Evolutionary conservation across 352 stramenopile genomes (phyloP).

Genomic region (Globisporangium splendens): DNA sequence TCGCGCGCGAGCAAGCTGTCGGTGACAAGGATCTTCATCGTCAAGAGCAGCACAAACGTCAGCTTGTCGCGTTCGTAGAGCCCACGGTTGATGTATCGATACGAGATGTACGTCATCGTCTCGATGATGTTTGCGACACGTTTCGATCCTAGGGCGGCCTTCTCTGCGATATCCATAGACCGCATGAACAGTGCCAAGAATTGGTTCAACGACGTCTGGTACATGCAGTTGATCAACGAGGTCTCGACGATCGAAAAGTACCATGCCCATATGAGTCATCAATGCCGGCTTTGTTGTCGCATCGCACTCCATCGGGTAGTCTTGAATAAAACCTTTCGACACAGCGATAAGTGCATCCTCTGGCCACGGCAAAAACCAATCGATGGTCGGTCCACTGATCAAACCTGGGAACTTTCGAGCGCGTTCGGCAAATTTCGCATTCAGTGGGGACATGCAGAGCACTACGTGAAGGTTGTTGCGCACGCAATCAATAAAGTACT

Average conservation of each 20-base stretch:
- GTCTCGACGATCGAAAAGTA: constrained; percentile 99
- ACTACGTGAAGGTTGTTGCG: constrained; percentile 98
- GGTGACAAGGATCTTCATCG: constrained; percentile 98
- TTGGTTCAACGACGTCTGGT: constrained; percentile 98
- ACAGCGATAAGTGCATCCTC: constrained; percentile 97
- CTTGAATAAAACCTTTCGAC: constrained; percentile 95
- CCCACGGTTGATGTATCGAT: constrained; percentile 98
- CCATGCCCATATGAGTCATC: constrained; percentile 98
- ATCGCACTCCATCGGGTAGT: constrained; percentile 95
- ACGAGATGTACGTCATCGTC: constrained; percentile 98
- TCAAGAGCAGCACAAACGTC: constrained; percentile 96
- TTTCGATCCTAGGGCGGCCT: constrained; percentile 96
- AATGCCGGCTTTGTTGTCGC: constrained; percentile 81
- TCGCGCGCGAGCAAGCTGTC: constrained; percentile 90
- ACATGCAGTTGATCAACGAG: constrained; percentile 98
- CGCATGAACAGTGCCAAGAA: constrained; percentile 98
- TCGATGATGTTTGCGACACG: constrained; percentile 99
- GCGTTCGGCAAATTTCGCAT: constrained; percentile 95
- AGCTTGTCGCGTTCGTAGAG: constrained; percentile 98
- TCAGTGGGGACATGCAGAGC: constrained; percentile 99
- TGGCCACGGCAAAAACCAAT: constrained; percentile 99
- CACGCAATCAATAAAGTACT: constrained; percentile 98
- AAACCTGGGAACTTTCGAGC: constrained; percentile 97
- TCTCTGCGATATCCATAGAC: constrained; percentile 97
- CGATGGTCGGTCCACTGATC: constrained; percentile 97